Evolutionary conservation across 1,284 basidiomycete genomes (phyloP).

Genomic region (Rhodotorula glutinis): DNA sequence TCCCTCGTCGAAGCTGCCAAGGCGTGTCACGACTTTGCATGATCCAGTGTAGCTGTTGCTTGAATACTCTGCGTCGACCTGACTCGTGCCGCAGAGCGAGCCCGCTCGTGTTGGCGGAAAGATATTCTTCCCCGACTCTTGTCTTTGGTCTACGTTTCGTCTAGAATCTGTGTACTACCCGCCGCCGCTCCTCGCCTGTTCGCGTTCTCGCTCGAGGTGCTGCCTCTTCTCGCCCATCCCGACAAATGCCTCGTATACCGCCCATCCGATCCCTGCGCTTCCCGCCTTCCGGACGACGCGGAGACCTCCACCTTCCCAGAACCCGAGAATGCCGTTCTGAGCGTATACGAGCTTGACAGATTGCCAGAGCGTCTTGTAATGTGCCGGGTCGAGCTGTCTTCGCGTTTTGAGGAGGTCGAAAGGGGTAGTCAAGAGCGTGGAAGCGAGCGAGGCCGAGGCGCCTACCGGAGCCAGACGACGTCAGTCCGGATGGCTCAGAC

Average conservation of each 20-base stretch:
- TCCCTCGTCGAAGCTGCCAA: slow-evolving; percentile 24
- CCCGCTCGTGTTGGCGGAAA: too few relatives aligned
- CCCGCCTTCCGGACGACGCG: slow-evolving; percentile 80
- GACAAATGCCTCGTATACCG: slow-evolving; percentile 74
- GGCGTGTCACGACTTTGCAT: slow-evolving; percentile 32
- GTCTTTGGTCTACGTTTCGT: too few relatives aligned
- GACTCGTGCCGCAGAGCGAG: too few relatives aligned
- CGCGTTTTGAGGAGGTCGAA: slow-evolving; percentile 46
- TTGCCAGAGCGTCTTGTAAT: slow-evolving; percentile 29
- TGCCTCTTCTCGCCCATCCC: slow-evolving; percentile 31
- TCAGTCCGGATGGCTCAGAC: too few relatives aligned
- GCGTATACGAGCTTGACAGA: slow-evolving; percentile 32
- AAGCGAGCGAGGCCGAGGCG: slow-evolving; percentile 40
- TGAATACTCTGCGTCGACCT: not conserved
- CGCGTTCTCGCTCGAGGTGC: not conserved
- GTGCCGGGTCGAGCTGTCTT: slow-evolving; percentile 35
- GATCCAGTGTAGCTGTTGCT: too few relatives aligned
- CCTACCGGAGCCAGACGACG: too few relatives aligned
- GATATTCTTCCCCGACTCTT: too few relatives aligned
- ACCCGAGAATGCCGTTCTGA: slow-evolving; percentile 54
- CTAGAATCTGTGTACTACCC: not conserved
- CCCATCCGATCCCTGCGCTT: slow-evolving; percentile 90
- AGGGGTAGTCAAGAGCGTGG: slow-evolving; percentile 44
- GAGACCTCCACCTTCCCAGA: slow-evolving; percentile 80
- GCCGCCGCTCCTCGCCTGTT: slow-evolving; percentile 2